phyloP scores from a whole-genome alignment of 1,284 basidiomycete species.

The Tilletia indica region DNA sequence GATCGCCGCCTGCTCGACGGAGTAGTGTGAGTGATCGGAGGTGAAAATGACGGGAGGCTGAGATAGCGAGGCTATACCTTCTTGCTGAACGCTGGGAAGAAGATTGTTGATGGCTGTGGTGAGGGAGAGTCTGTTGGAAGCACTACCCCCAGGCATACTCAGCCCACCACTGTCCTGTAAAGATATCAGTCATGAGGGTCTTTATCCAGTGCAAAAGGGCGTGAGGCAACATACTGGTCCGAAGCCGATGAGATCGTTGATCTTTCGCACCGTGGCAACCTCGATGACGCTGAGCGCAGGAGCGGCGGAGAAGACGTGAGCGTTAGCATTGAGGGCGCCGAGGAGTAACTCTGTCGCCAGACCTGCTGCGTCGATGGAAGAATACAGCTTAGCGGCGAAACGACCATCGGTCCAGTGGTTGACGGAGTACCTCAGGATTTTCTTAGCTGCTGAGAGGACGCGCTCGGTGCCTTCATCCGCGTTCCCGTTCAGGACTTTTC shows the following conservation, averaged over 20 bases:
- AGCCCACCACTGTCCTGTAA: conserved; percentile 36
- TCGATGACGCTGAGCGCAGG: conserved; percentile 56
- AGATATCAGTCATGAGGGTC: neutral
- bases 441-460: neutral
- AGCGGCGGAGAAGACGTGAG: conserved; percentile 58
- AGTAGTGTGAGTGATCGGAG: conserved; percentile 56
- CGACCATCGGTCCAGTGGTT: conserved; percentile 47
- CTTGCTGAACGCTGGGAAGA: conserved; percentile 51
- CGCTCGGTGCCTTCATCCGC: neutral
- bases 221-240: conserved; percentile 39
- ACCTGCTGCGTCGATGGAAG: conserved; percentile 56
- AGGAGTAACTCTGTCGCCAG: conserved; percentile 56
- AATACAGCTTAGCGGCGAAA: conserved; percentile 50
- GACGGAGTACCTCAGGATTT: conserved; percentile 36
- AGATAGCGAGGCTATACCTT: conserved; percentile 48
- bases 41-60: conserved; percentile 55
- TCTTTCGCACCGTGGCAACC: conserved; percentile 39
- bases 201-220: conserved; percentile 22
- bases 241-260: conserved; percentile 46
- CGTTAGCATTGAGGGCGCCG: conserved; percentile 57
- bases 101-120: conserved; percentile 56
- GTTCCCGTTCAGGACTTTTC: neutral
- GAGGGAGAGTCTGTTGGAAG: conserved; percentile 56
- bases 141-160: conserved; percentile 57
- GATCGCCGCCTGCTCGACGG: conserved; percentile 57